Evolutionary conservation across 2,329 filamentous ascomycete species (phyloP), one percentile per base, ranked within the genome.

Genomic region (Diaporthe capsici): DNA sequence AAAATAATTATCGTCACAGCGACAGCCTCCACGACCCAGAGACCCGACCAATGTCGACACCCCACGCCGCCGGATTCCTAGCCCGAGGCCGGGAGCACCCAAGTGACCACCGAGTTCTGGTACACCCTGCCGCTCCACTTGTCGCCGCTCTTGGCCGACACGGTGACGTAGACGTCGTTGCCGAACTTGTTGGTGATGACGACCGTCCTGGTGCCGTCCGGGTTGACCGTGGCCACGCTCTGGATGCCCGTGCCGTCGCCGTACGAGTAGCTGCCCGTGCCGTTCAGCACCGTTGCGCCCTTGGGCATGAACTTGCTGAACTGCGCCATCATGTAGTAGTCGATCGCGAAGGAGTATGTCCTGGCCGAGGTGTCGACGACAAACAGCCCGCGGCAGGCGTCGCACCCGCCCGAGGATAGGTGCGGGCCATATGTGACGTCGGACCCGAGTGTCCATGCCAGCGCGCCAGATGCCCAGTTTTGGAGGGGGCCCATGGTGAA

Each of bases 301-400:
- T 83, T 82, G 28, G 86, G 85, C 74, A 89, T 87, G 79, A 86
- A 89, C 76, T 82, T 84, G 79, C 84, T 86, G 80, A 88, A 89
- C 80, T 90, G 88, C 1, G 87, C 88, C 76, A 90, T 82, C 84
- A 88, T 88, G 80, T 90, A 90, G 81, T 89, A 90, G 76, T 88
- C 87, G 9, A 87, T 83, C 37, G 84, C 85, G 76, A 86, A 84
- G 5, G 81, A 82, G 80, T 90, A 90, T 3, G 83, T 84, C 31
- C 82, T 83, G 15, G 83, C 79, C 10, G 81, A 80, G 12, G 82
- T 87, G 82, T 92, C 88, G 75, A 92, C 84, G 5, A 88, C 88
- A 61, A 91, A 89, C 8, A 92, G 85, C 13, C 91, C 91, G 1
- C 83, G 84, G 80, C 87, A 88, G 13, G 81, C 82, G 31, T 76